These are phyloP conservation scores for Neurospora sp. DNA, from an alignment of 495 filamentous ascomycete genomes.

Conservation along the genomic window DNA sequence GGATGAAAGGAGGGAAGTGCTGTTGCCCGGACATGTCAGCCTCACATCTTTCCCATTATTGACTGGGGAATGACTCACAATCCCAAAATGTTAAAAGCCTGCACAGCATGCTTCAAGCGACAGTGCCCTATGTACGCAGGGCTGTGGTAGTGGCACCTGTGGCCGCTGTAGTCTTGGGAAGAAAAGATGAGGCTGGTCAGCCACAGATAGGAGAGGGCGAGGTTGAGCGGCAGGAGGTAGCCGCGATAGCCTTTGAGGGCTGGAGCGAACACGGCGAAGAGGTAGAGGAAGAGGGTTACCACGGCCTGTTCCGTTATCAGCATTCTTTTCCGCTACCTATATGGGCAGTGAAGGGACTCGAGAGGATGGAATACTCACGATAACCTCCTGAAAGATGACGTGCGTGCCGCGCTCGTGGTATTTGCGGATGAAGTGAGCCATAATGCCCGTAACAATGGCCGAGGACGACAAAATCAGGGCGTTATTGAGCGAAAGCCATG, in stretches of 20 bases:
- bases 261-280: conserved; percentile 14
- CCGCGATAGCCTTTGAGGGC: conserved; percentile 19
- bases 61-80: conserved; percentile 11
- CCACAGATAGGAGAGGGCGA: conserved; percentile 25
- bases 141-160: conserved; percentile 10
- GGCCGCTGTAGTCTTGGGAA: conserved; percentile 14
- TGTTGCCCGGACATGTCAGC: not conserved
- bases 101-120: conserved; percentile 16
- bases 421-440: conserved; percentile 15
- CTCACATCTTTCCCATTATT: not conserved
- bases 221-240: conserved; percentile 19
- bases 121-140: conserved; percentile 4
- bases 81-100: conserved; percentile 19
- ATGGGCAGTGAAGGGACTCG: not conserved
- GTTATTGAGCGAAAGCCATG: conserved; percentile 12
- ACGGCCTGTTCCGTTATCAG: conserved; percentile 2
- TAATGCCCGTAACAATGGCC: conserved; percentile 15
- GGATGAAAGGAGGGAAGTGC: conserved; percentile 13
- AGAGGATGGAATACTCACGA: conserved; percentile 7
- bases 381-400: conserved; percentile 15
- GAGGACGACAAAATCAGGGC: conserved; percentile 18
- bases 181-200: conserved; percentile 21
- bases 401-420: conserved; percentile 11
- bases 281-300: conserved; percentile 16
- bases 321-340: not conserved